Percentiles rank a stretch among this genome's conserved stretches.
These are phyloP conservation scores for Phalaenopsis hybrid DNA, from an alignment of 116 monocot species.

Conservation along the genomic window DNA sequence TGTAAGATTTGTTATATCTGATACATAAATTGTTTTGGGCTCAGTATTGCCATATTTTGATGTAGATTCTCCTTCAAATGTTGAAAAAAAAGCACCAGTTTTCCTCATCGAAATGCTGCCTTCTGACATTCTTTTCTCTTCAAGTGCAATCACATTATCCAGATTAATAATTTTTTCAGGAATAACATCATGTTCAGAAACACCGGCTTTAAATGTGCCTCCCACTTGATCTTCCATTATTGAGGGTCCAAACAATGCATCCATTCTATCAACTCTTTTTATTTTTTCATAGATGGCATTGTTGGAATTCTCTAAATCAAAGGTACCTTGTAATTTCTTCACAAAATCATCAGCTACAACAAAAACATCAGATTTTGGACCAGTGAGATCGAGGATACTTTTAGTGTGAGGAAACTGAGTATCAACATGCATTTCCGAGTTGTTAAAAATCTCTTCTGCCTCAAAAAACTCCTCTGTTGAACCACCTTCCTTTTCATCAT, in stretches of 20 bases:
- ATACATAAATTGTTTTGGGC: constrained; percentile 10
- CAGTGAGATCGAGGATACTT: constrained; percentile 6
- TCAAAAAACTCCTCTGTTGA: constrained; percentile 65
- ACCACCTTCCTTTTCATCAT: constrained; percentile 28
- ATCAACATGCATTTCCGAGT: constrained; percentile 30
- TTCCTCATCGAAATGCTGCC: constrained; percentile 7
- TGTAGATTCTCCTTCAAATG: constrained; percentile 10
- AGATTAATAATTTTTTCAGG: constrained; percentile 23
- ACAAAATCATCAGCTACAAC: constrained; percentile 7
- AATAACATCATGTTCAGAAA: constrained; percentile 10
- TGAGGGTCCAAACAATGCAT: not conserved
- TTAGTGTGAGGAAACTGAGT: constrained; percentile 6
- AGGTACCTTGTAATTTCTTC: constrained; percentile 11
- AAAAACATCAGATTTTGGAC: constrained; percentile 12
- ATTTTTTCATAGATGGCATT: constrained; percentile 6
- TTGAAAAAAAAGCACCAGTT: constrained; percentile 4
- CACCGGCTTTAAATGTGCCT: constrained; percentile 1
- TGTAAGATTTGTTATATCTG: constrained; percentile 8
- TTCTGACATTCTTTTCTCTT: constrained; percentile 25
- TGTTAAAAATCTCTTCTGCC: constrained; percentile 57
- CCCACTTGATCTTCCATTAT: constrained; percentile 13
- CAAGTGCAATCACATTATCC: constrained; percentile 24
- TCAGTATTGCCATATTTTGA: constrained; percentile 3
- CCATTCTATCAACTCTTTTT: not conserved
- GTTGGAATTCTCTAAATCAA: constrained; percentile 7